Base-by-base conservation (phyloP, 2,329 filamentous ascomycete genomes). In the Penicillium occitanis region DNA sequence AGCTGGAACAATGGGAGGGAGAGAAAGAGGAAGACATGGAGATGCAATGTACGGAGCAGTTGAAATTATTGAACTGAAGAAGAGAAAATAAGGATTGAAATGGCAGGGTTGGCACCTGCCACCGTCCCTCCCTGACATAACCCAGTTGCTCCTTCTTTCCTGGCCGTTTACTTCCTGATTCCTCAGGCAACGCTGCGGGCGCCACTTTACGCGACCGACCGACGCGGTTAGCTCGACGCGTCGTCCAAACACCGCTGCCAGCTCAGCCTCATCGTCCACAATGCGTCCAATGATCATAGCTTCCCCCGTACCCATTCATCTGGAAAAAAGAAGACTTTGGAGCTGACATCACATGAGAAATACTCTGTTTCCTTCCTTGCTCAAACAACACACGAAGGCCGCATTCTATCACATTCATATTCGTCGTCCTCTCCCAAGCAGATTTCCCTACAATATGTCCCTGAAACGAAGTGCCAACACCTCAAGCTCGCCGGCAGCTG, bases 391-490 rank as follows among this genome's bases (percentile, higher is more conserved):
- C 30, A 62, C 11, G 8, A 51, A 37, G 10, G 17, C 33, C 46
- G n/a, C 60, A 35, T 22, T 40, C 46, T 30, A n/a, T 22, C 63
- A 22, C 62, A n/a, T 33, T 14, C 48, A 25, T 22, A 33, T 25
- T 25, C 35, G 33, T 35, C 30, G 17, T 50, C 37, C 42, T 51
- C 57, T 22, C 17, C 14, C 2, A 25, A 30, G 19, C 17, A 60
- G 11, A 65, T 40, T 59, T 30, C 44, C 28, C 48, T 46, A 30
- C 69, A 69, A 63, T 62, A 78, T 76, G 76, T 67, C 84, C 11
- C 79, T 87, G 69, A 92, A 92, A 80, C 88, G 90, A 71, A 91
- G 91, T 80, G 85, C 86, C 51, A 82, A 78, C 65, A 80, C 82
- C 64, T 70, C 78, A 5, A 73, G 66, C 37, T 66, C 74, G 53